Conservation (phyloP, 129 eudicot species). For the Mikania micrantha region DNA sequence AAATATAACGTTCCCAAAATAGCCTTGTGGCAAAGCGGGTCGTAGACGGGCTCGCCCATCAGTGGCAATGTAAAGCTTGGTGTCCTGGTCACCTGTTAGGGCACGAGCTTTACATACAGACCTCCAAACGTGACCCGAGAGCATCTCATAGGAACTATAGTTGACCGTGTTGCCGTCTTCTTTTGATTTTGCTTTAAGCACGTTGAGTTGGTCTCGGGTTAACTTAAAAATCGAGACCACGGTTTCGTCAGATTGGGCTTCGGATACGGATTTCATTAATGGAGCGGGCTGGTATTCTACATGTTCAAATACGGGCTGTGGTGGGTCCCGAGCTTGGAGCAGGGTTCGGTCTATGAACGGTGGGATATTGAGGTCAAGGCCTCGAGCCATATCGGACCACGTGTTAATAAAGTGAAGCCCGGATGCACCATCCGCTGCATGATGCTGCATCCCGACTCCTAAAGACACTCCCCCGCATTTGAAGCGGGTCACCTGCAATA, state of each 20-base stretch:
- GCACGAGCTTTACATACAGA: slow-evolving; percentile 68
- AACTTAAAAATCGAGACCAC: slow-evolving; percentile 53
- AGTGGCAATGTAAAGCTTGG: slow-evolving; percentile 64
- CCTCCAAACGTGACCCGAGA: slow-evolving; percentile 80
- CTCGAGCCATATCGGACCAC: slow-evolving; percentile 78
- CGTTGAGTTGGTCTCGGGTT: slow-evolving; percentile 52
- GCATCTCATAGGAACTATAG: slow-evolving; percentile 69
- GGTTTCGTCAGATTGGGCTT: slow-evolving; percentile 15
- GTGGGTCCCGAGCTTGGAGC: slow-evolving; percentile 50
- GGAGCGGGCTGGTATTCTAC: slow-evolving; percentile 77
- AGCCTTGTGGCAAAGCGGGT: slow-evolving; percentile 55
- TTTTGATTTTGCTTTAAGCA: slow-evolving; percentile 53
- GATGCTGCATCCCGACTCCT: slow-evolving; percentile 90
- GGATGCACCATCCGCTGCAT: slow-evolving; percentile 74
- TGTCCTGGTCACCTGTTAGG: slow-evolving; percentile 51
- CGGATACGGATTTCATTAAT: slow-evolving; percentile 22
- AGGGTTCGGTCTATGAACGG: slow-evolving; percentile 63
- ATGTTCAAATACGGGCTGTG: slow-evolving; percentile 44
- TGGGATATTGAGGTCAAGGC: slow-evolving; percentile 39
- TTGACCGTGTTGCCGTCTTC: slow-evolving; percentile 42
- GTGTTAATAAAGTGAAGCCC: slow-evolving; percentile 75
- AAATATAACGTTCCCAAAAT: slow-evolving; percentile 56
- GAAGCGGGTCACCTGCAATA: slow-evolving; percentile 63
- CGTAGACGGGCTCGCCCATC: slow-evolving; percentile 63
- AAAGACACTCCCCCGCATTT: slow-evolving; percentile 75